Base-by-base conservation (phyloP, 345 rosid genomes). In the Murraya koenigii region DNA sequence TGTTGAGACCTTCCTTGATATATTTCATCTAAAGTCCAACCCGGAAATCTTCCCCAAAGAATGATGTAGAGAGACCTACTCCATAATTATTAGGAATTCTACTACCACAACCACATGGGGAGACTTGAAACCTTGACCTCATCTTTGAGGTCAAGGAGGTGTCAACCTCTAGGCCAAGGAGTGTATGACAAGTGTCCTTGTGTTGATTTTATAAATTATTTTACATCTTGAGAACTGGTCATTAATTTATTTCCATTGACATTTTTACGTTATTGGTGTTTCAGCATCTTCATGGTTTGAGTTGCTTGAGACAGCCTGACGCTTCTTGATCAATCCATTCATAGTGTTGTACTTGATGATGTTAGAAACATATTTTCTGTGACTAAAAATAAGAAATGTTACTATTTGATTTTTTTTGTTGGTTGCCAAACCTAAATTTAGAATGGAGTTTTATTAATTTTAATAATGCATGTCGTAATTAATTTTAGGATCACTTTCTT, bases 401-500 rank as follows among this genome's bases (percentile, higher is more conserved):
- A 9, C 2, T 17, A 55, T 28, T 7, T 60, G 30, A n/a, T 39
- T 58, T 38, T 35, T 32, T 55, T 32, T 26, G 38, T 44, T 25
- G 28, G 26, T 60, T 62, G 66, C 41, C 75, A 32, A 38, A 32
- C 20, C 64, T 60, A 15, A 49, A 28, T 30, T 63, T 47, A 41
- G 28, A 36, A 25, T 38, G 28, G 55, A 35, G 13, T 38, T 72
- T 33, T 69, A 63, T 60, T 77, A 32, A 59, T 66, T 32, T 70
- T 23, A 63, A 70, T 71, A 52, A 38, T 36, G 54, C 19, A 58
- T 76, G 44, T 77, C 67, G 33, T 61, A 78, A 47, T 71, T 61
- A 78, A 47, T 67, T 69, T 22, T 75, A 87, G 91, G 88, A 78
- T 62, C 92, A 5, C 84, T 82, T 54, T 81, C 87, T 69, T 81